Conservation (phyloP, 1,284 basidiomycete species). For the Microbotryum intermedium region DNA sequence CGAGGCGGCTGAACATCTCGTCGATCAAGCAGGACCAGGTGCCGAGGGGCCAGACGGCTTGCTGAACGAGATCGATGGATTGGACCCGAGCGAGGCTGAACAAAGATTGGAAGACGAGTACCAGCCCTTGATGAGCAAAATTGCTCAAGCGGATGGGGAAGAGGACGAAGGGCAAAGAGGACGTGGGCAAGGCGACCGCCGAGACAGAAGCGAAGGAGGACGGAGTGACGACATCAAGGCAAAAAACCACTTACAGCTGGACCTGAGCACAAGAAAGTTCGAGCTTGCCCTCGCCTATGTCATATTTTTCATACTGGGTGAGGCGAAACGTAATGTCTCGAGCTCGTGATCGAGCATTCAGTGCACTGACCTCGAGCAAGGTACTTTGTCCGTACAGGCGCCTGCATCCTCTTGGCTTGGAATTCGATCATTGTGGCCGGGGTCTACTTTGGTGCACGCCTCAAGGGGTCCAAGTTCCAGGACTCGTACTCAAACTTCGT, state of each 20-base stretch:
- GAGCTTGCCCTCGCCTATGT: conserved; percentile 22
- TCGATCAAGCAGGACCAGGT: conserved; percentile 1
- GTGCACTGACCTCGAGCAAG: neutral
- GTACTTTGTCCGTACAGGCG: conserved; percentile 1
- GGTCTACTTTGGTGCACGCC: conserved; percentile 27
- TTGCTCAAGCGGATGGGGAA: neutral
- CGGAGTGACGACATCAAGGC: neutral
- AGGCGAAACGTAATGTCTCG: neutral
- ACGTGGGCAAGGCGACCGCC: neutral
- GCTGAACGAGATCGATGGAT: conserved; percentile 6
- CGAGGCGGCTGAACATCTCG: neutral
- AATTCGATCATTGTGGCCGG: conserved; percentile 29
- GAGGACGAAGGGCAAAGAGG: neutral
- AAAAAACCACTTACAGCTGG: neutral
- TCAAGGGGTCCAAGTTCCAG: conserved; percentile 21
- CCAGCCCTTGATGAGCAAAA: conserved; percentile 19
- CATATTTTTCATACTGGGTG: conserved; percentile 22
- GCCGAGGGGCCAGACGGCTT: neutral
- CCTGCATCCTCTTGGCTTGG: conserved; percentile 27
- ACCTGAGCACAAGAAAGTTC: conserved; percentile 2
- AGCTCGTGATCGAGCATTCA: neutral
- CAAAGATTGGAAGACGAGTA: conserved; percentile 23
- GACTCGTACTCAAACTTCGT: conserved; percentile 25
- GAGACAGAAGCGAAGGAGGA: neutral
- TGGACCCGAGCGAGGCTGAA: conserved; percentile 15